Evolutionary conservation across 495 filamentous ascomycete genomes (phyloP), one percentile per base, ranked within the genome.

Genomic region (Penicillium atrosanguineum): DNA sequence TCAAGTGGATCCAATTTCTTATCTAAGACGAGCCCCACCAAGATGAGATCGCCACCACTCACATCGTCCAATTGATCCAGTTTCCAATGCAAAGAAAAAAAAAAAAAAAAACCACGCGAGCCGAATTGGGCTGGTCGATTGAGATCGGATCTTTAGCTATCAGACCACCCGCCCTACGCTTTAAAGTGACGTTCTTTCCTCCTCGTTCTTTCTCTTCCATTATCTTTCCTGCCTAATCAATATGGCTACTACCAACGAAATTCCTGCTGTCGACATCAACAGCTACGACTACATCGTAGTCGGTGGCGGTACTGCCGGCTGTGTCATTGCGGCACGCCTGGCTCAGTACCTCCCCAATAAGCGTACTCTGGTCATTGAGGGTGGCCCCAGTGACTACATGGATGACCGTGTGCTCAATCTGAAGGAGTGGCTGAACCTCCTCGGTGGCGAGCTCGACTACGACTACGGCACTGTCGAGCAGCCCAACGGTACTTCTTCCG

Each of bases 391-490:
- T 56, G 79, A 81, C 53, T 87, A 73, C 67, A 80, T 79, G 67
- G 83, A 87, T 66, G 84, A 87, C 64, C 82, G 84, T 12, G 83
- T 85, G 29, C 75, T 92, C 41, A 84, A 89, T 52, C 77, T 94
- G 44, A 87, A 87, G 59, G 84, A 92, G 65, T 92, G 89, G 89
- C 73, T 92, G 36, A 81, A 75, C 44, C 72, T 93, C 18, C 78
- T 93, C 9, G 89, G 88, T 46, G 88, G 88, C 53, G 89, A 92
- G 60, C 77, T 91, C 42, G 89, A 92, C 69, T 92, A 88, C 70
- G 89, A 92, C 58, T 94, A 94, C 71, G 81, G 80, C 48, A 94
- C 89, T n/a, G 87, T 81, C 38, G 89, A 91, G 69, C 89, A 93
- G 68, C 88, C 88, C 48, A 87, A 82, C 74, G 85, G 84, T 83